Evolutionary conservation across 2,329 filamentous ascomycete species (phyloP).

Genomic region (Drechmeria coniospora): DNA sequence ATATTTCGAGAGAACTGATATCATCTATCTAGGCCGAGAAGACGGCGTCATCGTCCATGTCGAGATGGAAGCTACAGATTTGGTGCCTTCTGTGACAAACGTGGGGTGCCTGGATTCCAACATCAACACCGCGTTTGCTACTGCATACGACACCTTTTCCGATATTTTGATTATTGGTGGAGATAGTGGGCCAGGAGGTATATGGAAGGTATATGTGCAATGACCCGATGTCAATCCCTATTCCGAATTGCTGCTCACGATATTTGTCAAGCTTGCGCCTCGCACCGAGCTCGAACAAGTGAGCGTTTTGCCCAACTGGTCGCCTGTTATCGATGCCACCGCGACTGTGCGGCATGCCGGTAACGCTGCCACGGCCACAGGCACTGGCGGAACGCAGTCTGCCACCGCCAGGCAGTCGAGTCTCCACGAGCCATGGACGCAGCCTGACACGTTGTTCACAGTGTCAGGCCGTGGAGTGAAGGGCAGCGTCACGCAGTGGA

Average conservation of each 20-base stretch:
- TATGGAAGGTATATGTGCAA: conserved; percentile 44
- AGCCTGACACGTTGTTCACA: conserved; percentile 44
- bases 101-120: conserved; percentile 54
- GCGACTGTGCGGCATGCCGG: too few relatives aligned
- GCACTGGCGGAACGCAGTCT: conserved; percentile 1
- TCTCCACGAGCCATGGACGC: conserved; percentile 7
- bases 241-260: conserved; percentile 3
- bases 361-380: conserved; percentile 17
- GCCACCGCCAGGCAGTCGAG: conserved; percentile 3
- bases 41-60: conserved; percentile 68
- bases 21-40: conserved; percentile 75
- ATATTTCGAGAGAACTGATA: conserved; percentile 52
- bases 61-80: conserved; percentile 44
- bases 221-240: too few relatives aligned
- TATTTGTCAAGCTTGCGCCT: conserved; percentile 30
- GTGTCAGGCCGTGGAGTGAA: conserved; percentile 47
- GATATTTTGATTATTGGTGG: conserved; percentile 74
- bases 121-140: conserved; percentile 70
- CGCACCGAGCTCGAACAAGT: conserved; percentile 30
- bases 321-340: conserved; percentile 39
- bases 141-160: conserved; percentile 48
- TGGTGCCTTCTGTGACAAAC: conserved; percentile 37
- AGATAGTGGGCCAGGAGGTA: conserved; percentile 59
- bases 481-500: conserved; percentile 52
- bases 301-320: conserved; percentile 46